Conservation (phyloP, 352 stramenopile genomes). For the Aphanomyces astaci region DNA sequence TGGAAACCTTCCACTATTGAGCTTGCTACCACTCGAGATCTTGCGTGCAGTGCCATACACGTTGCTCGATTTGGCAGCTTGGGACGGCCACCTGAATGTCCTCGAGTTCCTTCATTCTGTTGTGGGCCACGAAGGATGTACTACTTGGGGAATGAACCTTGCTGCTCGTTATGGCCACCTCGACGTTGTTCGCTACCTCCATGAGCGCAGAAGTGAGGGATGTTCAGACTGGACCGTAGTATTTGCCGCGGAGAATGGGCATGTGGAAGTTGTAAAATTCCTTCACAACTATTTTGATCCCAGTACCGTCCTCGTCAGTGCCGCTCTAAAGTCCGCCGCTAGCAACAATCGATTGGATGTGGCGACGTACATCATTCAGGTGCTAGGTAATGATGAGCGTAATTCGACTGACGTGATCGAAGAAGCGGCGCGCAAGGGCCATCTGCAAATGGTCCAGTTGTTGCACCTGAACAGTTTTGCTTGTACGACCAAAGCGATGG, state of each 20-base stretch:
- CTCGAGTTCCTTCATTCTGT: not conserved
- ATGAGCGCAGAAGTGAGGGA: not conserved
- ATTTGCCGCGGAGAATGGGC: not conserved
- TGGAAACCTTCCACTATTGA: not conserved
- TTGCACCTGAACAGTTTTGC: not conserved
- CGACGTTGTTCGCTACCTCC: not conserved
- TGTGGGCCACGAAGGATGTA: not conserved
- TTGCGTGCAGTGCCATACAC: not conserved
- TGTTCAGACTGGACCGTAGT: not conserved
- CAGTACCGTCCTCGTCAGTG: no score
- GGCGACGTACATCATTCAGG: not conserved
- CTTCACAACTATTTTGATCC: not conserved
- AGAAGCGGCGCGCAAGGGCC: not conserved
- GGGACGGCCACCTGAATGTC: not conserved
- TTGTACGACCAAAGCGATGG: not conserved
- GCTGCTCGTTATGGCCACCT: not conserved
- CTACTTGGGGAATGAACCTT: conserved; percentile 19
- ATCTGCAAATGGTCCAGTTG: not conserved
- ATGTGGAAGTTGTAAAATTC: not conserved
- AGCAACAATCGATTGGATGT: not conserved
- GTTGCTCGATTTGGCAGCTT: not conserved
- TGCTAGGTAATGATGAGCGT: not conserved
- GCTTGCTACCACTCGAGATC: not conserved
- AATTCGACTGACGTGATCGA: not conserved
- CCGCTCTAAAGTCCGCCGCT: not conserved